Evolutionary conservation across 2,329 filamentous ascomycete genomes (phyloP).

Genomic region (Metarhizium humberi): DNA sequence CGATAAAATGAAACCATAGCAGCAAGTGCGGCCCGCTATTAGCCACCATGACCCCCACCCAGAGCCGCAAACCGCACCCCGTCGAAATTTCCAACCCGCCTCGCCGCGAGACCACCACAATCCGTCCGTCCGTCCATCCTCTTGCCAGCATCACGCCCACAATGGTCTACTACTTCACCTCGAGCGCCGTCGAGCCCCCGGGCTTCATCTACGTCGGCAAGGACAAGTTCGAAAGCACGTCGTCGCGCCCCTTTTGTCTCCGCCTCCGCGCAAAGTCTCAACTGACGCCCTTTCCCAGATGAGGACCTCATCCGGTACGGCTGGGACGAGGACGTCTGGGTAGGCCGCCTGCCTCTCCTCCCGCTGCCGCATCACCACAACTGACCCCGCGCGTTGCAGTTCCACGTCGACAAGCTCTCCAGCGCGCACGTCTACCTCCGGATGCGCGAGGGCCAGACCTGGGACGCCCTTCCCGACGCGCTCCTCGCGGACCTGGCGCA

Average conservation of each 20-base stretch:
- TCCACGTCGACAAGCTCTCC: constrained; percentile 95
- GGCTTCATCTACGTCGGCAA: constrained; percentile 95
- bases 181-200: constrained; percentile 68
- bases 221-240: constrained; percentile 95
- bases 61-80: too few species aligned
- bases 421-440: constrained; percentile 95
- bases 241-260: neutral
- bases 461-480: constrained; percentile 70
- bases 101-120: too few species aligned
- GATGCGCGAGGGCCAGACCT: constrained; percentile 65
- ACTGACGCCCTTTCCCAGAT: constrained; percentile 43
- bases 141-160: neutral
- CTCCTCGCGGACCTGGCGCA: constrained; percentile 87
- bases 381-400: constrained; percentile 38
- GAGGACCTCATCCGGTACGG: constrained; percentile 94
- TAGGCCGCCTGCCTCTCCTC: constrained; percentile 8
- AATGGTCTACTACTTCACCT: constrained; percentile 97
- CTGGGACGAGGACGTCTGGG: constrained; percentile 88
- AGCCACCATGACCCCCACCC: too few species aligned
- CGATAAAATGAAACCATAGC: too few species aligned
- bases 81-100: too few species aligned
- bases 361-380: neutral
- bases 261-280: neutral
- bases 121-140: too few species aligned
- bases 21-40: too few species aligned